phyloP scores from a whole-genome alignment of 495 filamentous ascomycete species.

The Xylaria curta region DNA sequence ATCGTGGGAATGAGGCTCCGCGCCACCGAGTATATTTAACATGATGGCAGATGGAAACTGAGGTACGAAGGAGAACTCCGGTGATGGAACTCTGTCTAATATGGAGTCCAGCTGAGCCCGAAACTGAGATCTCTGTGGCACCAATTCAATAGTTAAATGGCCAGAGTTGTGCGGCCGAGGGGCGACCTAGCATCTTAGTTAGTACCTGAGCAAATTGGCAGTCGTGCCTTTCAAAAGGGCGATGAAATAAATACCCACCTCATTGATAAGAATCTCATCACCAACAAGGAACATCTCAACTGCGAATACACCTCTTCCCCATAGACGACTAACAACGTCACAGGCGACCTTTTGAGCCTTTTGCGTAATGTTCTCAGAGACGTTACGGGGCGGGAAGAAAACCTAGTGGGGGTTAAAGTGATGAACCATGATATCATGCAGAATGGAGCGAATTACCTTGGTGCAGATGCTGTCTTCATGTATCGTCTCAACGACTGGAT shows the following conservation, averaged over 20 bases:
- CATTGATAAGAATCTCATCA: constrained; percentile 80
- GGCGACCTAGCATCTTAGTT: constrained; percentile 57
- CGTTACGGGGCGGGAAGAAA: constrained; percentile 68
- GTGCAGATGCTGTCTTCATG: constrained; percentile 97
- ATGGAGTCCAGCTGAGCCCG: constrained; percentile 89
- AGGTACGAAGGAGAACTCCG: constrained; percentile 64
- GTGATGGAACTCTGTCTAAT: constrained; percentile 72
- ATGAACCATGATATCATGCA: background rate
- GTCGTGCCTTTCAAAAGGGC: background rate
- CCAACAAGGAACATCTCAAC: constrained; percentile 97
- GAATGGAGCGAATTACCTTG: constrained; percentile 70
- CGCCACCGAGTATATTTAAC: constrained; percentile 94
- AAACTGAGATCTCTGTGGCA: constrained; percentile 83
- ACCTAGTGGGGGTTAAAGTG: constrained; percentile 4
- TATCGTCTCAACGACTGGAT: constrained; percentile 90
- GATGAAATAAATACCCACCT: constrained; percentile 50
- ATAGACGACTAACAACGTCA: constrained; percentile 77
- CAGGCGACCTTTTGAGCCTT: constrained; percentile 78
- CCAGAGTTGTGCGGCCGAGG: constrained; percentile 95
- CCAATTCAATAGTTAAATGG: constrained; percentile 96
- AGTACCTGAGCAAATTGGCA: background rate
- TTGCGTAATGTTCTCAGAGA: constrained; percentile 64
- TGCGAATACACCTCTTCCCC: constrained; percentile 92
- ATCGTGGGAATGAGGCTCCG: constrained; percentile 70
- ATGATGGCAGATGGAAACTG: constrained; percentile 75